Conservation (phyloP, 2,329 filamentous ascomycete genomes). For the Biscogniauxia sp. region DNA sequence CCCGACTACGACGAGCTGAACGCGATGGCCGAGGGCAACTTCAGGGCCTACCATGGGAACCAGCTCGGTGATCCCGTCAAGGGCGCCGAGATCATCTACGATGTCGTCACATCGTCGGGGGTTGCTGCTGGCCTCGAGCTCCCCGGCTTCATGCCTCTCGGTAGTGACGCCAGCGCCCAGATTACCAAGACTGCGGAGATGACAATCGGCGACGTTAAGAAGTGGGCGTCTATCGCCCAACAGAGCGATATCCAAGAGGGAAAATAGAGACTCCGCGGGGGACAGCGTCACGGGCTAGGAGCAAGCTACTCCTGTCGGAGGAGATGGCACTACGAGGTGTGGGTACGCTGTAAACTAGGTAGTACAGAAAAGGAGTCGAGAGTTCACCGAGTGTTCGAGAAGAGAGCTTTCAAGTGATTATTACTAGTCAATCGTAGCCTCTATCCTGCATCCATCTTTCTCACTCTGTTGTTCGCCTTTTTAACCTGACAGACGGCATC, state of each 20-base stretch:
- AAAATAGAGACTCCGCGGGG: neutral
- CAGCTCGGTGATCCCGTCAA: conserved; percentile 33
- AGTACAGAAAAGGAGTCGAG: too few relatives aligned
- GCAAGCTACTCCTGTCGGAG: too few relatives aligned
- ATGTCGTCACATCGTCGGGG: conserved; percentile 27
- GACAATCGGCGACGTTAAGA: conserved; percentile 30
- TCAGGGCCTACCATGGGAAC: conserved; percentile 9
- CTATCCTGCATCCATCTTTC: too few relatives aligned
- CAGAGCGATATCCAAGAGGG: conserved; percentile 22
- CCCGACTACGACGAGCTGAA: conserved; percentile 17
- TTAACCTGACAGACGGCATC: too few relatives aligned
- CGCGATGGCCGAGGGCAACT: conserved; percentile 3
- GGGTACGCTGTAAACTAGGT: too few relatives aligned
- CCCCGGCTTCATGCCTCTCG: conserved; percentile 30
- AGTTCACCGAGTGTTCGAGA: too few relatives aligned
- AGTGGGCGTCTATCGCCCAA: conserved; percentile 32
- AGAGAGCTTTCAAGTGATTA: too few relatives aligned
- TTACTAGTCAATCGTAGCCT: too few relatives aligned
- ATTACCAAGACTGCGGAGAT: conserved; percentile 26
- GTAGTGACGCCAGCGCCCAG: conserved; percentile 21
- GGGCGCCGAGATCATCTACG: conserved; percentile 31
- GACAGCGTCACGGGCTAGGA: too few relatives aligned
- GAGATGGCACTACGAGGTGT: too few relatives aligned
- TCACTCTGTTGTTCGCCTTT: too few relatives aligned
- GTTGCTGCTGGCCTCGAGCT: conserved; percentile 20